A percentile compares a stretch with the other conserved stretches of the same genome.
Conservation (phyloP, 2,329 filamentous ascomycete species). For the Colletotrichum agaves region DNA sequence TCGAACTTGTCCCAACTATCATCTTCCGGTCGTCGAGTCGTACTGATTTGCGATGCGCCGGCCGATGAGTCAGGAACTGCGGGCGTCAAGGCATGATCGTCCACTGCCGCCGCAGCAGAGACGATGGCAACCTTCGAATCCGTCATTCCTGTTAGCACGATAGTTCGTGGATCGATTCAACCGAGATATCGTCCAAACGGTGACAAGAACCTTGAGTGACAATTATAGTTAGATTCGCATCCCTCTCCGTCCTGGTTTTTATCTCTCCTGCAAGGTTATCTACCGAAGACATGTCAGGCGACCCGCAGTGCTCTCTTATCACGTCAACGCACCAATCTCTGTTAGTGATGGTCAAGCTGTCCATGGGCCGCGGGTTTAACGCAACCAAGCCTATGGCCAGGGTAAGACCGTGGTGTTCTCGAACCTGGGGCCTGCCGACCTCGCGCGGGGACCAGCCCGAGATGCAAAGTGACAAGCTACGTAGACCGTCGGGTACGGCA, state of each 20-base stretch:
- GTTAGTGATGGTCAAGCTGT: neutral
- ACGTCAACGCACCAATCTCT: slow-evolving; percentile 7
- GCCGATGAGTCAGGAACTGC: accelerated
- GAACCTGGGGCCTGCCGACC: neutral
- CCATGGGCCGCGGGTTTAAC: neutral
- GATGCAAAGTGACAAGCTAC: slow-evolving; percentile 1
- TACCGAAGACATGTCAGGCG: neutral
- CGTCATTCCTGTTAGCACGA: neutral
- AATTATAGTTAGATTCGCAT: neutral
- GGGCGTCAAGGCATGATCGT: neutral
- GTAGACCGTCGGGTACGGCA: too few species aligned
- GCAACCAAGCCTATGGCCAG: slow-evolving; percentile 4
- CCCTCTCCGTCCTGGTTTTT: neutral
- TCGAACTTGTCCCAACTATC: slow-evolving; percentile 7
- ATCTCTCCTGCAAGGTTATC: neutral
- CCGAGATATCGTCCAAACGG: too few species aligned
- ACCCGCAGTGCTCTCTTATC: slow-evolving; percentile 5
- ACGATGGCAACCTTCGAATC: neutral
- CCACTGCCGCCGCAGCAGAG: neutral
- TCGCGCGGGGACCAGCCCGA: neutral
- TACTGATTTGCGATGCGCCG: accelerated
- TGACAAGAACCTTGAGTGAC: neutral
- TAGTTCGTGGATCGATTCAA: neutral
- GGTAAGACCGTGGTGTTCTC: neutral
- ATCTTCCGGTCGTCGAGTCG: neutral